Conservation (phyloP, 345 rosid genomes). For the Ceriops decandra region DNA sequence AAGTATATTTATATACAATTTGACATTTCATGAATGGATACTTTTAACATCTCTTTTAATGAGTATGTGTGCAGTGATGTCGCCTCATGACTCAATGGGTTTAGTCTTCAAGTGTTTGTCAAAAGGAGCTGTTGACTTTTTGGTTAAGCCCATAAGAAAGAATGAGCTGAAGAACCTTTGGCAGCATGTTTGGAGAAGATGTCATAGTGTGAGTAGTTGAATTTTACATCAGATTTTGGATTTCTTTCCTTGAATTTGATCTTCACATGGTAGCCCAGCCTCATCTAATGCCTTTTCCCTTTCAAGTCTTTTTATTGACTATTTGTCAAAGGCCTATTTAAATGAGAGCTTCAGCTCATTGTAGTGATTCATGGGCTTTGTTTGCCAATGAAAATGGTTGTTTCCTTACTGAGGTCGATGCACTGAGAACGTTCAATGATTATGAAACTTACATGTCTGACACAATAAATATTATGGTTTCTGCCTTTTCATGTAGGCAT, state of each 20-base stretch:
- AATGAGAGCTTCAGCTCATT: neutral
- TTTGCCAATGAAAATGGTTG: neutral
- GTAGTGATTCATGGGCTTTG: neutral
- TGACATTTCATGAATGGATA: neutral
- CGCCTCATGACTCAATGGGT: conserved; percentile 23
- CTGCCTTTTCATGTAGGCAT: neutral
- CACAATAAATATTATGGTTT: too few species aligned
- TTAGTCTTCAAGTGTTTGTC: conserved; percentile 26
- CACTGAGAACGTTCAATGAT: neutral
- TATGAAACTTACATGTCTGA: neutral
- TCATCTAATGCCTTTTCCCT: too few species aligned
- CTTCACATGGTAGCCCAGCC: neutral
- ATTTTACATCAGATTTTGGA: conserved; percentile 8
- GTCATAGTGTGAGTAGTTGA: conserved; percentile 9
- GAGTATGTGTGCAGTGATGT: conserved; percentile 27
- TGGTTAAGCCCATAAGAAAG: conserved; percentile 30
- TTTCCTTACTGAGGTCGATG: neutral
- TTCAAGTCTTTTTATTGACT: neutral
- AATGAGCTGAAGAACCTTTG: conserved; percentile 29
- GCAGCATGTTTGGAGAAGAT: conserved; percentile 35
- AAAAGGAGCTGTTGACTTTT: conserved; percentile 30
- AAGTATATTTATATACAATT: neutral
- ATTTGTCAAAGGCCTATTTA: neutral
- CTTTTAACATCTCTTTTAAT: conserved; percentile 10
- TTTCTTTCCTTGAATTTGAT: neutral